phyloP scores from a whole-genome alignment of 768 basidiomycete species.

The Zangia roseola region DNA sequence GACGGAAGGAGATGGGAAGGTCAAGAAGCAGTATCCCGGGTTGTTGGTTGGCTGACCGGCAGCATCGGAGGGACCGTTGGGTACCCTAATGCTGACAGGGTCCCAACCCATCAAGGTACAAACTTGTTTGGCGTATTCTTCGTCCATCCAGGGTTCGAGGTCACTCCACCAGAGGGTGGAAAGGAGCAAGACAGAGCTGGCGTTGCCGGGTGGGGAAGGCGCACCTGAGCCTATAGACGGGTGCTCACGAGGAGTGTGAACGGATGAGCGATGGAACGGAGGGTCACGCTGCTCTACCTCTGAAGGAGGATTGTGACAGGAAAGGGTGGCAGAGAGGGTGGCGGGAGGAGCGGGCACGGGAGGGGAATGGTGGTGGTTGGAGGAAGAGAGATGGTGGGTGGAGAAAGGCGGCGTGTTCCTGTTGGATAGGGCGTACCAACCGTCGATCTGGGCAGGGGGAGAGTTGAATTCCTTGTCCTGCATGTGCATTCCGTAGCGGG shows the following conservation, averaged over 20 bases:
- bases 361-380: slow-evolving; percentile 46
- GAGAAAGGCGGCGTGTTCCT: slow-evolving; percentile 30
- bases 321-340: slow-evolving; percentile 12
- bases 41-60: slow-evolving; percentile 74
- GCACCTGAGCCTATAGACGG: slow-evolving; percentile 13
- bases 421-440: slow-evolving; percentile 35
- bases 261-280: slow-evolving; percentile 12
- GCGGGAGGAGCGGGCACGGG: slow-evolving; percentile 29
- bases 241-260: slow-evolving; percentile 19
- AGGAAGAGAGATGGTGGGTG: slow-evolving; percentile 34
- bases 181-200: slow-evolving; percentile 38
- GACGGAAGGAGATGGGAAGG: slow-evolving; percentile 70
- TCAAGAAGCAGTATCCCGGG: slow-evolving; percentile 85
- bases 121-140: slow-evolving; percentile 89
- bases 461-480: slow-evolving; percentile 38
- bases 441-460: slow-evolving; percentile 23
- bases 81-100: slow-evolving; percentile 68
- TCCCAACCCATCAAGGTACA: slow-evolving; percentile 89
- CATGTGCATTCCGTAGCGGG: slow-evolving; percentile 36
- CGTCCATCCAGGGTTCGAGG: slow-evolving; percentile 96
- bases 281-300: slow-evolving; percentile 24
- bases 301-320: slow-evolving; percentile 15
- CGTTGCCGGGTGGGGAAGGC: slow-evolving; percentile 26
- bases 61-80: slow-evolving; percentile 56
- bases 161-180: slow-evolving; percentile 84